A percentile compares a stretch with the other conserved stretches of the same genome.
phyloP scores from a whole-genome alignment of 352 stramenopile genomes.

The Lagenidium giganteum region DNA sequence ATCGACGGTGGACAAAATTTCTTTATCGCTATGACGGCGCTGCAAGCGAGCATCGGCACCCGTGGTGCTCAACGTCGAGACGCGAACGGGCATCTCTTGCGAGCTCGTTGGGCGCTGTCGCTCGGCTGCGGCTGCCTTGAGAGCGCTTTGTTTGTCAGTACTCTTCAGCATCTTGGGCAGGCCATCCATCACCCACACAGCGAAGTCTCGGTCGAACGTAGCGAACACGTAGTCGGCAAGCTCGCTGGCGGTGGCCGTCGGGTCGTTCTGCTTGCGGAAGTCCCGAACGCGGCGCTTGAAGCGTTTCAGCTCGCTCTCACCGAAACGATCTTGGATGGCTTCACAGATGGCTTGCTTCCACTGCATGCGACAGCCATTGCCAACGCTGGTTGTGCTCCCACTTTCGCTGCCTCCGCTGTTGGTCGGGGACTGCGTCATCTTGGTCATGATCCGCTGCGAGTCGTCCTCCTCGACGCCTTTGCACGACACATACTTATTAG shows the following conservation, averaged over 20 bases:
- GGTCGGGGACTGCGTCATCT: conserved; percentile 20
- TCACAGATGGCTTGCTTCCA: conserved; percentile 53
- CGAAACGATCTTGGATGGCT: conserved; percentile 36
- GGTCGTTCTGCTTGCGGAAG: conserved; percentile 57
- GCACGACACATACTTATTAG: conserved; percentile 26
- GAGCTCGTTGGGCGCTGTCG: no score
- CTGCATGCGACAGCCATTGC: conserved; percentile 22
- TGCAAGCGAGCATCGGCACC: conserved; percentile 34
- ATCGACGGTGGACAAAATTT: conserved; percentile 23
- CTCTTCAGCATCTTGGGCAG: conserved; percentile 42
- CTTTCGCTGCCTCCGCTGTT: conserved; percentile 12
- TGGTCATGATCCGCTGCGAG: no score
- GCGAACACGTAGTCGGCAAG: conserved; percentile 38
- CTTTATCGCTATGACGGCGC: conserved; percentile 41
- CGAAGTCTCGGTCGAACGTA: conserved; percentile 45
- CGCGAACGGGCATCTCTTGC: no score
- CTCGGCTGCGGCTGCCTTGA: conserved; percentile 24
- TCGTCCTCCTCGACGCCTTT: no score
- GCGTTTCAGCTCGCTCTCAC: conserved; percentile 40
- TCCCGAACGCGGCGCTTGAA: conserved; percentile 49
- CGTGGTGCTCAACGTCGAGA: no score
- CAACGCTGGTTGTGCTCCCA: conserved; percentile 16
- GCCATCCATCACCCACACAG: conserved; percentile 31
- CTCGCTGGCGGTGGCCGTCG: conserved; percentile 24
- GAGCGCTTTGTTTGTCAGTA: conserved; percentile 30